Conservation (phyloP, 1,284 basidiomycete genomes). For the Stygiomarasmius scandens region DNA sequence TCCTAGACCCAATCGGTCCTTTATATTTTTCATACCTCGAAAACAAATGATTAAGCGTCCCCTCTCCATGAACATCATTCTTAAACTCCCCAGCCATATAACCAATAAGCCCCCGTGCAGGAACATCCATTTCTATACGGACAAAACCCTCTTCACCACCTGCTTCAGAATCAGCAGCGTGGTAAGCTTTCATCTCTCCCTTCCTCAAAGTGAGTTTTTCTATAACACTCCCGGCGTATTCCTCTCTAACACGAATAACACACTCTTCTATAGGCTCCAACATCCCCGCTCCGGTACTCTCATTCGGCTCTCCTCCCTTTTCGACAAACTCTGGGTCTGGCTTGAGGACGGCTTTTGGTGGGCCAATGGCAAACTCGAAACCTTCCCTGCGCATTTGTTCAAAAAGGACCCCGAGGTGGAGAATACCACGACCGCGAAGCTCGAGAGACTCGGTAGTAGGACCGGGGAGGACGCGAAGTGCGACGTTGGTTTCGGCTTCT, state of each 20-base stretch:
- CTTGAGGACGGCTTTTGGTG: conserved; percentile 49
- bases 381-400: conserved; percentile 50
- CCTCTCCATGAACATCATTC: conserved; percentile 51
- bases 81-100: conserved; percentile 54
- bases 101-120: conserved; percentile 47
- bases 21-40: conserved; percentile 45
- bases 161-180: conserved; percentile 30
- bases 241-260: conserved; percentile 43
- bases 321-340: conserved; percentile 35
- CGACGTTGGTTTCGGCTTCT: conserved; percentile 51
- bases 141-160: neutral
- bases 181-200: conserved; percentile 47
- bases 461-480: conserved; percentile 47
- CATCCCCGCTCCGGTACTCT: conserved; percentile 25
- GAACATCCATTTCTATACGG: conserved; percentile 12
- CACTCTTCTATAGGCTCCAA: conserved; percentile 48
- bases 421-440: conserved; percentile 48
- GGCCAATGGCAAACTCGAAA: conserved; percentile 45
- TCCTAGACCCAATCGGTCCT: conserved; percentile 44
- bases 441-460: conserved; percentile 50
- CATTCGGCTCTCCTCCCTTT: neutral
- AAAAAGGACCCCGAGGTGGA: conserved; percentile 49
- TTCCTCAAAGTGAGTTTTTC: conserved; percentile 51
- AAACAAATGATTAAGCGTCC: conserved; percentile 53
- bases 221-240: conserved; percentile 46